Conservation (phyloP, 495 filamentous ascomycete species). For the Rostrohypoxylon terebratum region DNA sequence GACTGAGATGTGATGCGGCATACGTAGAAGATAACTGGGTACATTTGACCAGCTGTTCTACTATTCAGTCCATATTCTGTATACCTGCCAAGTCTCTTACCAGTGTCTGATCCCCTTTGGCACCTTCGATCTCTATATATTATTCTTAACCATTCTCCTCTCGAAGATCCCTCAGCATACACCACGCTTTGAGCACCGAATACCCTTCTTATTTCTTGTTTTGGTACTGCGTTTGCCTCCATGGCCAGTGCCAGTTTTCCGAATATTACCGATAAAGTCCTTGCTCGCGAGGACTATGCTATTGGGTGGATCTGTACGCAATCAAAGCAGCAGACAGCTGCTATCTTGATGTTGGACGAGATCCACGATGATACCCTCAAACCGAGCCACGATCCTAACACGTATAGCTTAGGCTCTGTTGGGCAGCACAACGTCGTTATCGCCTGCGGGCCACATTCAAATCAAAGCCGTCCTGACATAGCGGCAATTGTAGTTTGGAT, state of each 20-base stretch:
- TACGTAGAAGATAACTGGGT: no score
- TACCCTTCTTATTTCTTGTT: not conserved
- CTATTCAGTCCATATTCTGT: no score
- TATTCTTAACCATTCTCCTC: no score
- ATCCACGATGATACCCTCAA: conserved; percentile 56
- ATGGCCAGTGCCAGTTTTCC: not conserved
- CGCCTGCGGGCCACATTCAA: conserved; percentile 50
- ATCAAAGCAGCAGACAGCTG: conserved; percentile 59
- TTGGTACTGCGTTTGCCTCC: not conserved
- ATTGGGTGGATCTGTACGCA: conserved; percentile 66
- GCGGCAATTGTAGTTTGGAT: conserved; percentile 50
- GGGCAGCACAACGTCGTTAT: conserved; percentile 60
- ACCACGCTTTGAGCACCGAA: not conserved
- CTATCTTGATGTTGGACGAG: conserved; percentile 28
- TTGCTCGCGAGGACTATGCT: conserved; percentile 53
- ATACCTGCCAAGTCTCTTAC: no score
- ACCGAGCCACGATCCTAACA: conserved; percentile 51
- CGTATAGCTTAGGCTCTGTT: conserved; percentile 58
- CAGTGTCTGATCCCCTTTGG: no score
- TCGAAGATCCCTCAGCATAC: not conserved
- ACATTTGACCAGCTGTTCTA: no score
- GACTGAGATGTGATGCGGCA: no score
- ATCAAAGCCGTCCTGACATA: conserved; percentile 49
- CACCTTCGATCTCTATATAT: no score
- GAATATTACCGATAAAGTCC: no score